These are phyloP conservation scores for Candida pseudocylindracea DNA, from an alignment of 1,139 yeast species.

Conservation along the genomic window DNA sequence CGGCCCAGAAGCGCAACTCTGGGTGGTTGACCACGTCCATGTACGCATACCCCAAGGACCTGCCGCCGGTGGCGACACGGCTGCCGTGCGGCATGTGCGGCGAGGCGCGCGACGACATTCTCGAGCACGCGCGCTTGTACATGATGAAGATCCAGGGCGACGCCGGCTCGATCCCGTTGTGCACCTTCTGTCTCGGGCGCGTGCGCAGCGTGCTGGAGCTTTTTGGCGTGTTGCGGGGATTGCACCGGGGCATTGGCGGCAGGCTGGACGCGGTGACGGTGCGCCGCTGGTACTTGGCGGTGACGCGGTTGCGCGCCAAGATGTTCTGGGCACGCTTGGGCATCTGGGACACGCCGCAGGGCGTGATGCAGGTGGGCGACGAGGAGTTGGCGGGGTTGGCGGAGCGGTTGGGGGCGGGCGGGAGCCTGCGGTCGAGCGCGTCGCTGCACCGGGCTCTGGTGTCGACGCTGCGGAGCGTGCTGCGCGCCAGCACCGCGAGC, in stretches of 20 bases:
- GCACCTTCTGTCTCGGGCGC: conserved; percentile 63
- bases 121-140: conserved; percentile 63
- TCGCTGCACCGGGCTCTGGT: neutral
- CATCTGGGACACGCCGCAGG: conserved; percentile 24
- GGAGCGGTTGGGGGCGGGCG: neutral
- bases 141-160: conserved; percentile 24
- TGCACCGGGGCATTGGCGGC: conserved; percentile 10
- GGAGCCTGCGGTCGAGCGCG: neutral
- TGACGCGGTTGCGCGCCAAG: conserved; percentile 12
- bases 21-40: conserved; percentile 3
- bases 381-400: neutral
- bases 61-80: conserved; percentile 46
- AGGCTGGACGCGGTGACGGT: conserved; percentile 12
- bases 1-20: conserved; percentile 2
- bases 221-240: conserved; percentile 46
- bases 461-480: too few relatives aligned
- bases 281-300: conserved; percentile 7
- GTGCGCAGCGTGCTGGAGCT: conserved; percentile 65
- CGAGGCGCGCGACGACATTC: conserved; percentile 41
- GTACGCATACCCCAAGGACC: conserved; percentile 8
- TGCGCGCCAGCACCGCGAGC: too few relatives aligned
- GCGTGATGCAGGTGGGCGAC: conserved; percentile 6
- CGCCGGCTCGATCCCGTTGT: conserved; percentile 38
- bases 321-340: conserved; percentile 82
- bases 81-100: conserved; percentile 72